Evolutionary conservation across 2,329 filamentous ascomycete genomes (phyloP).

Genomic region (Colletotrichum sp.): DNA sequence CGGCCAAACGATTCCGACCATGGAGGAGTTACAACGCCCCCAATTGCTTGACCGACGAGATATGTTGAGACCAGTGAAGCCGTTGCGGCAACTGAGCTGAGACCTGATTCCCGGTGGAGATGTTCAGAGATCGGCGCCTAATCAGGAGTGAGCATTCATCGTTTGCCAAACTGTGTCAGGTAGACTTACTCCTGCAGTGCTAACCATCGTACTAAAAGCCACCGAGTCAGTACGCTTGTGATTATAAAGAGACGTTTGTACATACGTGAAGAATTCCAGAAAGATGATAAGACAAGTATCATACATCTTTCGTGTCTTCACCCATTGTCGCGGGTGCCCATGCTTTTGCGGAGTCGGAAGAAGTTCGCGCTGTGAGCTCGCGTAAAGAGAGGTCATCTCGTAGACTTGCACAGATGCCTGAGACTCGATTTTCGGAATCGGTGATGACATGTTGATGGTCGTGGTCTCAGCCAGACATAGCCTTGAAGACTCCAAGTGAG

Average conservation of each 20-base stretch:
- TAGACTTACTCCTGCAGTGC: neutral
- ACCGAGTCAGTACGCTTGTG: fast-evolving
- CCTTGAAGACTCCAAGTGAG: neutral
- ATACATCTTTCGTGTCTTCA: neutral
- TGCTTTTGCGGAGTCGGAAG: neutral
- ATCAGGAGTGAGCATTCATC: neutral
- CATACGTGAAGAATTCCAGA: conserved; percentile 7
- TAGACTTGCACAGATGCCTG: neutral
- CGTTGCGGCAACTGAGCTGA: neutral
- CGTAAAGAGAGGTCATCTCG: neutral
- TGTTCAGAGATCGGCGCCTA: neutral
- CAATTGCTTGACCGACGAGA: neutral
- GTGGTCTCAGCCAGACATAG: neutral
- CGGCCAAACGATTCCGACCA: conserved; percentile 7
- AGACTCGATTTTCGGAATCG: neutral
- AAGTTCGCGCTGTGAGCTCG: neutral
- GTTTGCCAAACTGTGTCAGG: neutral
- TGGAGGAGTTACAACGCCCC: neutral
- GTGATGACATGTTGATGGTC: neutral
- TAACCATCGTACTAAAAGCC: neutral
- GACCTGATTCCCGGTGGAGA: neutral
- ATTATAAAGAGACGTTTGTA: neutral
- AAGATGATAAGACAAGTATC: neutral
- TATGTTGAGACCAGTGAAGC: conserved; percentile 1
- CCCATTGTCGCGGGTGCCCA: neutral